phyloP scores from a whole-genome alignment of 2,329 filamentous ascomycete genomes.

The Phialemonium atrogriseum region DNA sequence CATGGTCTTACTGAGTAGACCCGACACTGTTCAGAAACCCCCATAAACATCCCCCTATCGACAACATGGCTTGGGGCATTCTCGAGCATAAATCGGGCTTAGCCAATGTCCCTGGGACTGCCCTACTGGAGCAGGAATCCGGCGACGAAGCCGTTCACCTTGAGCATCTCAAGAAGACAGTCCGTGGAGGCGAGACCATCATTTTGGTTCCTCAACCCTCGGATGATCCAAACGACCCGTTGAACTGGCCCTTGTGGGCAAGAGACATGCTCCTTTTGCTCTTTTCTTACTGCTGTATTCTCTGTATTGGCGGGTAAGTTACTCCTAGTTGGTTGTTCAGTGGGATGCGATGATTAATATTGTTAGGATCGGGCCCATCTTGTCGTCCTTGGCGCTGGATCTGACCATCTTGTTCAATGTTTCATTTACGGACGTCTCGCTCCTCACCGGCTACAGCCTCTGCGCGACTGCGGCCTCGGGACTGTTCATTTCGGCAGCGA shows the following conservation, averaged over 20 bases:
- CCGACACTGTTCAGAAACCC: too few relatives aligned
- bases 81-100: conserved; percentile 1
- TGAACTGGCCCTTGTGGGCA: conserved; percentile 1
- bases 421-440: conserved; percentile 11
- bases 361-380: conserved; percentile 2
- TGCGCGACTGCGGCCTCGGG: conserved; percentile 12
- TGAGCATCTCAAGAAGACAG: neutral
- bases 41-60: neutral
- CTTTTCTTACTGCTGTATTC: neutral
- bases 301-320: neutral
- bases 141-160: neutral
- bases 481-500: conserved; percentile 12
- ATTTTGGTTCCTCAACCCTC: conserved; percentile 1
- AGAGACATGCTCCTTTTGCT: neutral
- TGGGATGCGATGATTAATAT: neutral
- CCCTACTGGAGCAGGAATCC: neutral
- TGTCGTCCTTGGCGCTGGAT: conserved; percentile 2
- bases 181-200: neutral
- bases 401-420: conserved; percentile 5
- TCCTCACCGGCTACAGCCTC: conserved; percentile 14
- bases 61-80: neutral
- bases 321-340: neutral
- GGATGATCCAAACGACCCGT: neutral
- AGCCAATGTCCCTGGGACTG: neutral
- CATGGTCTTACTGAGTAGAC: too few relatives aligned